Evolutionary conservation across 2,329 filamentous ascomycete genomes (phyloP), one percentile per base, ranked within the genome.

Genomic region (Tolypocladium sp.): DNA sequence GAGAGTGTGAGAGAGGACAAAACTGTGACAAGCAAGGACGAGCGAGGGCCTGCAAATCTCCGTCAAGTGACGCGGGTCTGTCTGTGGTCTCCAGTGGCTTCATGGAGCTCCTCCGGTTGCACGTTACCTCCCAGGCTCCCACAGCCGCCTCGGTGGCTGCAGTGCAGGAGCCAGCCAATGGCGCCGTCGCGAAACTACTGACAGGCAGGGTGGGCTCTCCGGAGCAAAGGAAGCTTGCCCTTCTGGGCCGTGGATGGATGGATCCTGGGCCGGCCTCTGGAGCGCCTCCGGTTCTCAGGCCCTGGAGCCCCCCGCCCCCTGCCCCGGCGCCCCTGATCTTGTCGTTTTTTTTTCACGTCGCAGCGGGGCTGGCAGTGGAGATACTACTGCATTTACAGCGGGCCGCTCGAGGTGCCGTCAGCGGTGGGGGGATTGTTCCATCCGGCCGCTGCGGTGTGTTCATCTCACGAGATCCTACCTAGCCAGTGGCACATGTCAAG

Each of bases 211-310:
- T 40, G 55, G 62, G 59, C 46, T 27, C 53, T 58, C 55, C 62
- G 62, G 62, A 52, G 59, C 53, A 63, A 63, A 63, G 62, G 62
- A 63, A 59, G 60, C 55, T 59, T 59, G 55, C 41, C 58, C 55
- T 41, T 56, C 46, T 51, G 27, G 46, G 46, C 46, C 46, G 27
- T 49, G 42, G 44, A 27, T n/a, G 44, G 44, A 46, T 27, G 44
- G 44, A 46, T 30, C n/a, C n/a, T n/a, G n/a, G n/a, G n/a, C n/a
- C n/a, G n/a, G n/a, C n/a, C n/a, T n/a, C 33, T 35, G 33, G 33
- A 35, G 33, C 35, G 35, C 35, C 35, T 37, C 35, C 12, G 35
- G 35, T 12, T 13, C n/a, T 9, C 40, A 2, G 8, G 40, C 40
- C 17, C 22, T 46, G 42, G 22, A 27, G 22, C 42, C 42, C 44